Evolutionary conservation across 2,329 filamentous ascomycete species (phyloP).

Genomic region (Calonectria crousiana): DNA sequence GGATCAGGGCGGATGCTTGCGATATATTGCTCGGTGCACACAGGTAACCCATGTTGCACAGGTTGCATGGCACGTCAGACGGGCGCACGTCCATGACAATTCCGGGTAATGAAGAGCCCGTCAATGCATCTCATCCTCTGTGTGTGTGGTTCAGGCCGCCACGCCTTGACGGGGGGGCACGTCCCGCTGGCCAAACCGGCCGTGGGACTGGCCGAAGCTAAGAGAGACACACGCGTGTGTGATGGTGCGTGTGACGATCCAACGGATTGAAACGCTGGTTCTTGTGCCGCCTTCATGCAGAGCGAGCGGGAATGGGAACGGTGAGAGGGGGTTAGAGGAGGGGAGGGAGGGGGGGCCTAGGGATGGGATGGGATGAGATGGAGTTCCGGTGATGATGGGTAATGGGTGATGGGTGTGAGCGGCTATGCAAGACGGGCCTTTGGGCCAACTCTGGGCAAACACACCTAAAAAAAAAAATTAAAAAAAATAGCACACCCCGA

Average conservation of each 20-base stretch:
- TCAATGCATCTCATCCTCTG: background rate
- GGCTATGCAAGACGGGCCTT: slow-evolving; percentile 5
- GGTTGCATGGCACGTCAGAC: background rate
- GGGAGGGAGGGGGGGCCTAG: too few relatives aligned
- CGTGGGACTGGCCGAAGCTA: background rate
- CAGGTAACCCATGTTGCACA: background rate
- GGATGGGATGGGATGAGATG: too few relatives aligned
- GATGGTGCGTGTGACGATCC: background rate
- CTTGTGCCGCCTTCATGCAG: background rate
- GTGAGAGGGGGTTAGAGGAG: background rate
- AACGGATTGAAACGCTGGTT: slow-evolving; percentile 5
- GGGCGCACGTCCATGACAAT: background rate
- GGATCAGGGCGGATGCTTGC: background rate
- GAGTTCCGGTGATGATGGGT: background rate
- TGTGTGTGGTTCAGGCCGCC: background rate
- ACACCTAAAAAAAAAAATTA: background rate
- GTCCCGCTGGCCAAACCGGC: background rate
- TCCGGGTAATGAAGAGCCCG: background rate
- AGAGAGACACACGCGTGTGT: background rate
- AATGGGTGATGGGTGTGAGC: background rate
- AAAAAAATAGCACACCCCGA: background rate
- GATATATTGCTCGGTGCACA: background rate
- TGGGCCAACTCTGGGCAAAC: background rate
- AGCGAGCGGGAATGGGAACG: background rate
- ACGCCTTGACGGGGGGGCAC: background rate